Evolutionary conservation across 306 rosid species (phyloP).

Genomic region (Parietaria judaica): DNA sequence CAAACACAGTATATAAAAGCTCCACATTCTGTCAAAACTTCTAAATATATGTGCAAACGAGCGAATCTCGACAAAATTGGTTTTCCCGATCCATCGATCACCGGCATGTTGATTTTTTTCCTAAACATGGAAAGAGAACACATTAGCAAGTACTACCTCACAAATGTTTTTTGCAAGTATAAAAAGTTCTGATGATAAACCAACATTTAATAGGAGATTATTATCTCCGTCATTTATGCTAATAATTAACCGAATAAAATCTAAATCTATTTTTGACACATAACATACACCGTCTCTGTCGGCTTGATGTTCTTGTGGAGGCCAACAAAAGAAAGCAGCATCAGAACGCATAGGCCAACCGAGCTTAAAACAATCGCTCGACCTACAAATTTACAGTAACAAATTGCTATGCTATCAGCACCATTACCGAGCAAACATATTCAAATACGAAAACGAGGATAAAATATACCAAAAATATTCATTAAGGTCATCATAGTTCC

Average conservation of each 20-base stretch:
- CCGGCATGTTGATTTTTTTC: slow-evolving; percentile 25
- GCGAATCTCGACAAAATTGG: slow-evolving; percentile 88
- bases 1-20: slow-evolving; percentile 73
- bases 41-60: slow-evolving; percentile 87
- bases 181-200: too few relatives aligned
- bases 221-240: too few relatives aligned
- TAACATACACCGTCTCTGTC: slow-evolving; percentile 55
- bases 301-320: slow-evolving; percentile 9
- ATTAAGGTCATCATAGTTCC: slow-evolving; percentile 91
- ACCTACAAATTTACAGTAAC: slow-evolving; percentile 46
- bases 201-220: too few relatives aligned
- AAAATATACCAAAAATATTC: slow-evolving; percentile 80
- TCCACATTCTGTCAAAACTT: slow-evolving; percentile 98
- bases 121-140: slow-evolving; percentile 24
- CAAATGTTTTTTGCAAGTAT: too few relatives aligned
- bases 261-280: background rate
- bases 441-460: slow-evolving; percentile 5
- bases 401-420: slow-evolving; percentile 8
- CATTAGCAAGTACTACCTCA: slow-evolving; percentile 9
- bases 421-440: slow-evolving; percentile 6
- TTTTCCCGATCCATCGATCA: slow-evolving; percentile 67
- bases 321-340: slow-evolving; percentile 57
- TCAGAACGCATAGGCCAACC: slow-evolving; percentile 93
- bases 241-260: too few relatives aligned
- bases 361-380: slow-evolving; percentile 68